These are phyloP conservation scores for Zymoseptoria pseudotritici DNA, from an alignment of 2,329 filamentous ascomycete genomes.

Conservation along the genomic window DNA sequence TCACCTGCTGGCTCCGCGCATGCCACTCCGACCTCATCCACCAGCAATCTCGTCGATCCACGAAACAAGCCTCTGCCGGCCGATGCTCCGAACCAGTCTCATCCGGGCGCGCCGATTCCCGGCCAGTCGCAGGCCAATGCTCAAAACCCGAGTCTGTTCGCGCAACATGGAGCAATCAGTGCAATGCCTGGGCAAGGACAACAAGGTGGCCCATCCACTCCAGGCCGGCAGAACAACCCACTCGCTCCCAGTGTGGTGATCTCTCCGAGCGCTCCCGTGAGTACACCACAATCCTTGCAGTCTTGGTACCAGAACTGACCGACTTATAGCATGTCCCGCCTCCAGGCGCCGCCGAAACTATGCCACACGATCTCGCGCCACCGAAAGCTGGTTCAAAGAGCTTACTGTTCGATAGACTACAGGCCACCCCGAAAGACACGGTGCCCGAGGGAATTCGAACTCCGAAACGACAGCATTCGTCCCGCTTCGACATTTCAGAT, in stretches of 20 bases:
- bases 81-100: constrained; percentile 31
- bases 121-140: constrained; percentile 18
- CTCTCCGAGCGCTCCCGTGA: constrained; percentile 85
- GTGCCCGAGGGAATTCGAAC: constrained; percentile 91
- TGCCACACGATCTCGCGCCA: constrained; percentile 93
- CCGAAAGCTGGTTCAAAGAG: constrained; percentile 89
- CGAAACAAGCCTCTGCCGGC: constrained; percentile 72
- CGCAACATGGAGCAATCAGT: constrained; percentile 14
- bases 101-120: constrained; percentile 38
- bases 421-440: constrained; percentile 83
- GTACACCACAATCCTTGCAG: constrained; percentile 30
- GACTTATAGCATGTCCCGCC: constrained; percentile 71
- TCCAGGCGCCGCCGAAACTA: constrained; percentile 89
- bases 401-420: constrained; percentile 76
- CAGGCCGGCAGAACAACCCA: constrained; percentile 21
- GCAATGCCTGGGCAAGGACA: constrained; percentile 12
- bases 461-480: constrained; percentile 94
- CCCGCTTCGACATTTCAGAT: constrained; percentile 93
- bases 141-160: constrained; percentile 16
- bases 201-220: constrained; percentile 21
- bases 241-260: constrained; percentile 74
- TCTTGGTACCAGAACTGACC: constrained; percentile 12
- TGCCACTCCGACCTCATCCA: constrained; percentile 79
- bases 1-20: constrained; percentile 56
- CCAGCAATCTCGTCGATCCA: constrained; percentile 75